Evolutionary conservation across 441 rosid species (phyloP).

Genomic region (Adansonia madagascariensis): DNA sequence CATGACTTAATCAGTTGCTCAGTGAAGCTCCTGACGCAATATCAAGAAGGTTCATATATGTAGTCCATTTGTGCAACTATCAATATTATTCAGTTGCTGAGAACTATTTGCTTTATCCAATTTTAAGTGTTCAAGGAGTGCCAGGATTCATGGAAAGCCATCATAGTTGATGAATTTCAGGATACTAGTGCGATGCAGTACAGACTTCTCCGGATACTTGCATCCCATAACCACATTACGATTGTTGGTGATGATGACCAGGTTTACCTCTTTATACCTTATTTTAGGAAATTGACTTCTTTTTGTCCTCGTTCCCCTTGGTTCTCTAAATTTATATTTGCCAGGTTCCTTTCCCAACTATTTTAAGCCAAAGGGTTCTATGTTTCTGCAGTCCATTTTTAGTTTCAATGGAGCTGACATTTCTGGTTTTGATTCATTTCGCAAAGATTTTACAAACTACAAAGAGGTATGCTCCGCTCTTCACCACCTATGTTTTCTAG

Average conservation of each 20-base stretch:
- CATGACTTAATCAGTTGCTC: slow-evolving; percentile 92
- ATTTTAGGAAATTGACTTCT: not conserved
- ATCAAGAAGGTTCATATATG: slow-evolving; percentile 68
- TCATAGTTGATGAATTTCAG: slow-evolving; percentile 93
- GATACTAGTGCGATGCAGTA: slow-evolving; percentile 97
- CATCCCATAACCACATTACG: slow-evolving; percentile 77
- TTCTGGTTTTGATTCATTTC: slow-evolving; percentile 92
- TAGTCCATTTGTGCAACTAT: slow-evolving; percentile 22
- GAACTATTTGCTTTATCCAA: slow-evolving; percentile 27
- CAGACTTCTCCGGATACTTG: slow-evolving; percentile 65
- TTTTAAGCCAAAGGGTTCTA: slow-evolving; percentile 8
- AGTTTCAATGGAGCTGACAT: slow-evolving; percentile 94
- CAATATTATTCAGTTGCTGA: slow-evolving; percentile 31
- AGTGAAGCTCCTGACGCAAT: slow-evolving; percentile 72
- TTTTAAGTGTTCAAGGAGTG: slow-evolving; percentile 70
- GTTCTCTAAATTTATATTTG: slow-evolving; percentile 15
- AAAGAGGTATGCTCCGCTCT: slow-evolving; percentile 68
- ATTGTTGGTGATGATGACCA: slow-evolving; percentile 98
- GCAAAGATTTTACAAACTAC: slow-evolving; percentile 71
- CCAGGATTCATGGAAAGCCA: slow-evolving; percentile 79
- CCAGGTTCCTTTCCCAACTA: slow-evolving; percentile 23
- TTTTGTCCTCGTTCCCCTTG: not conserved
- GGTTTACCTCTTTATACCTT: slow-evolving; percentile 42
- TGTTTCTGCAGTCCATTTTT: slow-evolving; percentile 79
- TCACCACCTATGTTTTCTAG: slow-evolving; percentile 18